Conservation (phyloP, 805 yeast genomes). For the Cyberlindnera meyerae region DNA sequence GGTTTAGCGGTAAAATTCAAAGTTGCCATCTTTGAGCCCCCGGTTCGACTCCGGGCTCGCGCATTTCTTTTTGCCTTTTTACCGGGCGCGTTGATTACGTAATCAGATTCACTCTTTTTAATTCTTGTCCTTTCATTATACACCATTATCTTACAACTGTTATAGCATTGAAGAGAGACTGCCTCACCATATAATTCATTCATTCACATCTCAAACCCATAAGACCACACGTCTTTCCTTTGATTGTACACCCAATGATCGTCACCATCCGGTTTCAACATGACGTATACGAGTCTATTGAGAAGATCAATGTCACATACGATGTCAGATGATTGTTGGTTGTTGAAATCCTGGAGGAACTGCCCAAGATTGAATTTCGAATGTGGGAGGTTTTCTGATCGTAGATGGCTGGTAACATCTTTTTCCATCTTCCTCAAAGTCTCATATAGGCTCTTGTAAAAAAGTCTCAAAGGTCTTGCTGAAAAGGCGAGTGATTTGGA, state of each 20-base stretch:
- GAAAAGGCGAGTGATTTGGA: constrained; percentile 22
- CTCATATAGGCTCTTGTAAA: constrained; percentile 2
- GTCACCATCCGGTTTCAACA: constrained; percentile 5
- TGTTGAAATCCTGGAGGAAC: constrained; percentile 3
- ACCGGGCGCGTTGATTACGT: too few species aligned
- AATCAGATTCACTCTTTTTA: too few species aligned
- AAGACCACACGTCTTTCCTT: constrained; percentile 7
- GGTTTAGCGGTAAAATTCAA: constrained; percentile 55
- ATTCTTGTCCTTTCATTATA: too few species aligned
- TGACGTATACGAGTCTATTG: constrained; percentile 6
- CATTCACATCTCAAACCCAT: background rate
- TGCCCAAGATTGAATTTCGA: background rate
- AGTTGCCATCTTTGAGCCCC: constrained; percentile 57
- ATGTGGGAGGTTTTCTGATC: background rate
- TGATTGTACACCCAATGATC: constrained; percentile 9
- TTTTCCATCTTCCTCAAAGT: background rate
- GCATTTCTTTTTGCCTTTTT: constrained; percentile 37
- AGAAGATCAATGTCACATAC: constrained; percentile 1
- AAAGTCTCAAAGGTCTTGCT: constrained; percentile 11
- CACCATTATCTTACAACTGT: too few species aligned
- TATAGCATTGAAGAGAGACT: too few species aligned
- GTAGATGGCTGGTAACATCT: constrained; percentile 1
- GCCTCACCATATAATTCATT: too few species aligned
- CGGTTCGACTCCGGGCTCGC: constrained; percentile 58
- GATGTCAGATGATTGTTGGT: constrained; percentile 3